These are phyloP conservation scores for Suhomyces terraborum DNA, from an alignment of 1,139 yeast species.

Conservation along the genomic window DNA sequence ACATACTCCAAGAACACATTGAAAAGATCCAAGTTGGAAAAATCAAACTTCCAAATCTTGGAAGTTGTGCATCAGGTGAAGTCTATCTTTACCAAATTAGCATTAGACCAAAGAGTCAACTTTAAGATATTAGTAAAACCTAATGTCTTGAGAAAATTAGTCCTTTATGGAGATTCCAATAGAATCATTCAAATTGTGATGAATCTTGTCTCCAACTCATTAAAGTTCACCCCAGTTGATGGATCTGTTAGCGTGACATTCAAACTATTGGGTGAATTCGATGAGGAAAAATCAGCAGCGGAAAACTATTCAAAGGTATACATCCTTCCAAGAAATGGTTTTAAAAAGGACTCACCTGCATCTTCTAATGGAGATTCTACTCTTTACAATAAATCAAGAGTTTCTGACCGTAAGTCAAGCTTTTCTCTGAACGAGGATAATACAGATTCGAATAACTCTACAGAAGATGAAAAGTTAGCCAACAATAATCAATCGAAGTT, in stretches of 20 bases:
- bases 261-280: slow-evolving; percentile 71
- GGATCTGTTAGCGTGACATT: slow-evolving; percentile 75
- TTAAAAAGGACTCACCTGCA: slow-evolving; percentile 9
- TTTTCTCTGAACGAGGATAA: background rate
- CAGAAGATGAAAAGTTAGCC: background rate
- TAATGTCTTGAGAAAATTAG: slow-evolving; percentile 58
- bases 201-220: slow-evolving; percentile 83
- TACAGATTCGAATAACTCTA: background rate
- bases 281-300: slow-evolving; percentile 42
- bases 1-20: slow-evolving; percentile 91
- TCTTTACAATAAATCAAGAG: slow-evolving; percentile 4
- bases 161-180: slow-evolving; percentile 81
- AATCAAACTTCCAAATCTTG: slow-evolving; percentile 70
- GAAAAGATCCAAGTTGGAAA: slow-evolving; percentile 80
- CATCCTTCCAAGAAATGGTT: slow-evolving; percentile 17
- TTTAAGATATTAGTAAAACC: slow-evolving; percentile 61
- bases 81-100: slow-evolving; percentile 85
- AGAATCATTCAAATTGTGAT: slow-evolving; percentile 84
- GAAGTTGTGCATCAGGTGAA: slow-evolving; percentile 82
- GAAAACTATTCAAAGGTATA: slow-evolving; percentile 34
- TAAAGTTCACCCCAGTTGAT: slow-evolving; percentile 86
- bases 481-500: background rate
- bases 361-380: slow-evolving; percentile 11
- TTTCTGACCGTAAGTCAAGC: slow-evolving; percentile 4
- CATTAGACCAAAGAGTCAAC: slow-evolving; percentile 73